phyloP scores from a whole-genome alignment of 768 basidiomycete species.

The Termitomyces titanicus region DNA sequence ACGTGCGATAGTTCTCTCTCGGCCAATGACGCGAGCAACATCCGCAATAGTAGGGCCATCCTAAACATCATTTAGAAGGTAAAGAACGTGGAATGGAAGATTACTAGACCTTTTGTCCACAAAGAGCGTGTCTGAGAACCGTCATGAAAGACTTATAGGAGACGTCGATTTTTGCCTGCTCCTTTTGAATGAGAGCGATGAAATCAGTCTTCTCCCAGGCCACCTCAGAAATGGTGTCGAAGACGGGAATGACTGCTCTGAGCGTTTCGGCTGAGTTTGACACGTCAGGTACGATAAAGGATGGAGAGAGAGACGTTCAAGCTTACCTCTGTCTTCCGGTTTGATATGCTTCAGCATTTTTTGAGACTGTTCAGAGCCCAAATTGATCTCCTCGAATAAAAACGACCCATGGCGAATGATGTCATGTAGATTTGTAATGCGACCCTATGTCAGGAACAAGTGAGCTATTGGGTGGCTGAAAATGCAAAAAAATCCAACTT shows the following conservation, averaged over 20 bases:
- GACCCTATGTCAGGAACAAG: slow-evolving; percentile 41
- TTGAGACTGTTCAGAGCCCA: slow-evolving; percentile 48
- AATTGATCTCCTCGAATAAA: slow-evolving; percentile 74
- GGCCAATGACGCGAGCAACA: slow-evolving; percentile 40
- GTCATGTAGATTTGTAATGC: slow-evolving; percentile 68
- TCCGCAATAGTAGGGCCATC: slow-evolving; percentile 48
- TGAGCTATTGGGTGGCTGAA: not conserved
- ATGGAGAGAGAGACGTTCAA: not conserved
- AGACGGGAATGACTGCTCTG: slow-evolving; percentile 22
- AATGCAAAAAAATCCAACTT: slow-evolving; percentile 34
- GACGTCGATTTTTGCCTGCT: slow-evolving; percentile 32
- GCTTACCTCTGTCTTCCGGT: slow-evolving; percentile 40
- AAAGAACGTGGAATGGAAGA: not conserved
- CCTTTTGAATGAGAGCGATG: slow-evolving; percentile 37
- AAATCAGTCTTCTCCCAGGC: slow-evolving; percentile 38
- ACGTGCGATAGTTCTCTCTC: slow-evolving; percentile 35
- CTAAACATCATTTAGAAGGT: slow-evolving; percentile 21
- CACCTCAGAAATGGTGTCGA: slow-evolving; percentile 25
- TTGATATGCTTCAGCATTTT: slow-evolving; percentile 45
- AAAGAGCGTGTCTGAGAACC: slow-evolving; percentile 71
- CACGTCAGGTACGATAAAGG: slow-evolving; percentile 1
- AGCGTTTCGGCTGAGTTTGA: slow-evolving; percentile 29
- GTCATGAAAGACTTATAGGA: slow-evolving; percentile 62
- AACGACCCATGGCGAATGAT: slow-evolving; percentile 67
- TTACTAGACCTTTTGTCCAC: slow-evolving; percentile 70